These are phyloP conservation scores for Coemansia sp. DNA, from an alignment of 192 early-diverging fungal genomes.

Conservation along the genomic window DNA sequence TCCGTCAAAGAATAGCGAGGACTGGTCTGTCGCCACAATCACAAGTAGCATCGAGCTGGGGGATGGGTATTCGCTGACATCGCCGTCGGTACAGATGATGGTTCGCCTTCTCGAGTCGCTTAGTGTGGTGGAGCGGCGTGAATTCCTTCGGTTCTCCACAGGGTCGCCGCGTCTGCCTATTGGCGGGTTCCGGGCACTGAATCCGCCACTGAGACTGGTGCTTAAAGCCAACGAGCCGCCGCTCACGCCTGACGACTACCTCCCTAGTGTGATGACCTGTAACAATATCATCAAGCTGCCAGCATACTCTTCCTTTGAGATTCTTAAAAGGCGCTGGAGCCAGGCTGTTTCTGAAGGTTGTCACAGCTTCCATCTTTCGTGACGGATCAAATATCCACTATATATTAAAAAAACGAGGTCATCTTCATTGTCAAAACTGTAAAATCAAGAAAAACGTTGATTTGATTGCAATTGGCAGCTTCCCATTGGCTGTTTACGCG, in stretches of 20 bases:
- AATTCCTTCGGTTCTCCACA: conserved; percentile 85
- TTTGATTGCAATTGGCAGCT: too few species aligned
- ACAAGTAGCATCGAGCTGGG: conserved; percentile 75
- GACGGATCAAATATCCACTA: background rate
- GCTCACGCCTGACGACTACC: conserved; percentile 69
- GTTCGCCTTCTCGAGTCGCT: conserved; percentile 71
- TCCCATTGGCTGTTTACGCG: too few species aligned
- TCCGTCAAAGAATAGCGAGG: conserved; percentile 63
- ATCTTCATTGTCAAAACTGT: too few species aligned
- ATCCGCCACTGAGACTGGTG: conserved; percentile 86
- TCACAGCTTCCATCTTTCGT: conserved; percentile 74
- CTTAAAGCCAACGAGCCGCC: conserved; percentile 73
- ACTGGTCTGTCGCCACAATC: conserved; percentile 76
- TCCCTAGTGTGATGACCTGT: conserved; percentile 97
- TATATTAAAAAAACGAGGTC: too few species aligned
- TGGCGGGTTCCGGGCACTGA: conserved; percentile 83
- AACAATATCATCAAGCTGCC: conserved; percentile 94
- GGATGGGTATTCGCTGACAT: conserved; percentile 80
- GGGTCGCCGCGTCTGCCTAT: conserved; percentile 88
- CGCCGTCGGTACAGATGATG: conserved; percentile 67
- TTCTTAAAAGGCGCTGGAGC: conserved; percentile 67
- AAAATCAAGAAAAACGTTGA: too few species aligned
- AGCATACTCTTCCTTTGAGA: conserved; percentile 68
- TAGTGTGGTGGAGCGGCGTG: conserved; percentile 62
- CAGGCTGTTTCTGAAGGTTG: conserved; percentile 85